phyloP scores from a whole-genome alignment of 1,284 basidiomycete genomes.

The Ceratobasidium sp. region DNA sequence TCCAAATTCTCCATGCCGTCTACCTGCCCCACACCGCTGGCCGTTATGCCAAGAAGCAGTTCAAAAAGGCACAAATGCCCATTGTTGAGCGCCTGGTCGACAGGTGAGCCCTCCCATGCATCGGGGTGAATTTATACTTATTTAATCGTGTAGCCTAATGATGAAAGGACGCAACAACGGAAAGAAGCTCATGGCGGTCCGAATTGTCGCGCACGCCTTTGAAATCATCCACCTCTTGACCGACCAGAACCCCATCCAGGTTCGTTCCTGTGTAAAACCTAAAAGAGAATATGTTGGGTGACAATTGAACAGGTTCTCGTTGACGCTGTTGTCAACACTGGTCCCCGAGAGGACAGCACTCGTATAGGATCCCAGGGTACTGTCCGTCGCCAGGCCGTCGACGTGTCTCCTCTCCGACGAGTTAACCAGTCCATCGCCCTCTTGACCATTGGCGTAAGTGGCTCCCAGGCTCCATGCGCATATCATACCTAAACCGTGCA shows the following conservation, averaged over 20 bases:
- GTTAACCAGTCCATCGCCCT: slow-evolving; percentile 98
- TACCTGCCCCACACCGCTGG: slow-evolving; percentile 99
- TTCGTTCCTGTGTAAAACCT: slow-evolving; percentile 55
- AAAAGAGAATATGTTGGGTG: neutral
- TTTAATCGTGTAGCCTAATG: slow-evolving; percentile 79
- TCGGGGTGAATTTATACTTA: neutral
- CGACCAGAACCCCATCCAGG: slow-evolving; percentile 99
- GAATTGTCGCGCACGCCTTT: slow-evolving; percentile 99
- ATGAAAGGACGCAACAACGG: slow-evolving; percentile 99
- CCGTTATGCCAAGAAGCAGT: slow-evolving; percentile 99
- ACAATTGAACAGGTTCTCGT: slow-evolving; percentile 76
- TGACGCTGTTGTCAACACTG: slow-evolving; percentile 99
- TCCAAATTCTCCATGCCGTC: slow-evolving; percentile 98
- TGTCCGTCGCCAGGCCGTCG: slow-evolving; percentile 99
- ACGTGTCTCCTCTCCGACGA: slow-evolving; percentile 97
- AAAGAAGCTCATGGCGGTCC: slow-evolving; percentile 99
- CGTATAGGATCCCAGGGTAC: slow-evolving; percentile 99
- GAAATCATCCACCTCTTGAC: slow-evolving; percentile 99
- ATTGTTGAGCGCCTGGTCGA: slow-evolving; percentile 99
- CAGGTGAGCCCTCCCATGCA: slow-evolving; percentile 69
- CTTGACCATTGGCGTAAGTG: slow-evolving; percentile 91
- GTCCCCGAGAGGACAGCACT: slow-evolving; percentile 99
- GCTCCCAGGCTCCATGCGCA: slow-evolving; percentile 2
- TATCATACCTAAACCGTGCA: slow-evolving; percentile 35
- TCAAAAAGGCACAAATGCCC: slow-evolving; percentile 99